phyloP scores from a whole-genome alignment of 2,329 filamentous ascomycete species.

The Thielaviopsis punctulata region DNA sequence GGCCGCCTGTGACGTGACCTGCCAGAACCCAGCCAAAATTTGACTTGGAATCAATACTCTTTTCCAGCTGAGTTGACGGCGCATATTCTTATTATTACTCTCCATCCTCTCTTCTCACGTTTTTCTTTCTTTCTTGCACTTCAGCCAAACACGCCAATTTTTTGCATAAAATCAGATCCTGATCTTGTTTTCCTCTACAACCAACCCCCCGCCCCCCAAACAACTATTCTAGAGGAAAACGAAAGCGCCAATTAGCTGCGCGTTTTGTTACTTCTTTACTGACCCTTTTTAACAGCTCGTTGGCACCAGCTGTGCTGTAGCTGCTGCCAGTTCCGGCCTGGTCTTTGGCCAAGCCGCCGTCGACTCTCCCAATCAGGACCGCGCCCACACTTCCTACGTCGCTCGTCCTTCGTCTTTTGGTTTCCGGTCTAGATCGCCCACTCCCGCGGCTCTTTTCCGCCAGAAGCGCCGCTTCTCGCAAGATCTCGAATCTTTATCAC shows the following conservation, averaged over 20 bases:
- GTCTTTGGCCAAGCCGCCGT: constrained; percentile 36
- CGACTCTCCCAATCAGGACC: constrained; percentile 22
- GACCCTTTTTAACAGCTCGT: constrained; percentile 29
- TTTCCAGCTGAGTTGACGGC: not conserved
- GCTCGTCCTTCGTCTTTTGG: constrained; percentile 1
- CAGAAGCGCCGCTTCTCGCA: constrained; percentile 9
- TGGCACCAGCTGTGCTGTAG: constrained; percentile 43
- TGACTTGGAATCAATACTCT: not conserved
- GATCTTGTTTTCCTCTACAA: constrained; percentile 6
- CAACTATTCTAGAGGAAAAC: too few relatives aligned
- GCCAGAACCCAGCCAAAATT: not conserved
- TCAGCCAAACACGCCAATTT: too few relatives aligned
- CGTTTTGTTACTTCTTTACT: not conserved
- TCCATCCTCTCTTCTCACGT: too few relatives aligned
- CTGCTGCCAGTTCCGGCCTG: constrained; percentile 40
- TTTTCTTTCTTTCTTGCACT: too few relatives aligned
- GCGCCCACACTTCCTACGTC: constrained; percentile 14
- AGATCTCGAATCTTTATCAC: constrained; percentile 6
- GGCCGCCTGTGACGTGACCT: not conserved
- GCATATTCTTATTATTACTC: too few relatives aligned
- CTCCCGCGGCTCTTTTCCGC: not conserved
- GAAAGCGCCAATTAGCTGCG: constrained; percentile 2
- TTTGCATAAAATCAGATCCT: not conserved
- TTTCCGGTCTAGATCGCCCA: constrained; percentile 2
- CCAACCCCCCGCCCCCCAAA: constrained; percentile 13